Evolutionary conservation across 345 rosid species (phyloP).

Genomic region (Hibiscus syriacus): DNA sequence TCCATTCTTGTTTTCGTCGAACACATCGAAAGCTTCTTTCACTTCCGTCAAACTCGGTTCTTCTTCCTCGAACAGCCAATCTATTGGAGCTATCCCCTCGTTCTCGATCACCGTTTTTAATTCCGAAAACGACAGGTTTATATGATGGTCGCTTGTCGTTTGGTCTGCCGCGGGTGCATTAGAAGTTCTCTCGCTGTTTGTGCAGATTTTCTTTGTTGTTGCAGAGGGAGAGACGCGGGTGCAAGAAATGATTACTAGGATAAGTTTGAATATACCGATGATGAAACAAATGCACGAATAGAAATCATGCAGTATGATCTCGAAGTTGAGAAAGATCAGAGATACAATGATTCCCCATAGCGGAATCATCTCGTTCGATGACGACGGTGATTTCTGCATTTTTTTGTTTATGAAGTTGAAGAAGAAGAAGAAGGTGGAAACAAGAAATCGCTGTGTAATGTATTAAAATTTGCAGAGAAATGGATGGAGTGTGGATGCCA

Average conservation of each 20-base stretch:
- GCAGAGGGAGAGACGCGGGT: background rate
- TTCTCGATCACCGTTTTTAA: conserved; percentile 24
- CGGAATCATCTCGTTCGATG: background rate
- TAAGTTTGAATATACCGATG: conserved; percentile 4
- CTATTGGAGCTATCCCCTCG: conserved; percentile 19
- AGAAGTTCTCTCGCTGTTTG: background rate
- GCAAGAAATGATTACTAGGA: background rate
- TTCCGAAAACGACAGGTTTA: conserved; percentile 22
- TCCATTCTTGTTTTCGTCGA: conserved; percentile 59
- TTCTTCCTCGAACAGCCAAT: conserved; percentile 31
- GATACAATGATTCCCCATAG: conserved; percentile 13
- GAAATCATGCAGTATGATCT: conserved; percentile 21
- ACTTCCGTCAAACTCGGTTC: conserved; percentile 36
- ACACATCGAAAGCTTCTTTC: conserved; percentile 43
- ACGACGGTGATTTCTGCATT: background rate
- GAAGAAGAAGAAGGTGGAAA: background rate
- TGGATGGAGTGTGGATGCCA: background rate
- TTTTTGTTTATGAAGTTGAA: background rate
- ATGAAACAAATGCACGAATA: conserved; percentile 15
- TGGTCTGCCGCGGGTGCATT: background rate
- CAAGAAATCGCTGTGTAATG: background rate
- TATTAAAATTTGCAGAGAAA: background rate
- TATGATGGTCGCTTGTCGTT: background rate
- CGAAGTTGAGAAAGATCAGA: conserved; percentile 18
- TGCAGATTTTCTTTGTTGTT: background rate